Evolutionary conservation across 2,329 filamentous ascomycete genomes (phyloP).

Genomic region (Trichoderma sp.): DNA sequence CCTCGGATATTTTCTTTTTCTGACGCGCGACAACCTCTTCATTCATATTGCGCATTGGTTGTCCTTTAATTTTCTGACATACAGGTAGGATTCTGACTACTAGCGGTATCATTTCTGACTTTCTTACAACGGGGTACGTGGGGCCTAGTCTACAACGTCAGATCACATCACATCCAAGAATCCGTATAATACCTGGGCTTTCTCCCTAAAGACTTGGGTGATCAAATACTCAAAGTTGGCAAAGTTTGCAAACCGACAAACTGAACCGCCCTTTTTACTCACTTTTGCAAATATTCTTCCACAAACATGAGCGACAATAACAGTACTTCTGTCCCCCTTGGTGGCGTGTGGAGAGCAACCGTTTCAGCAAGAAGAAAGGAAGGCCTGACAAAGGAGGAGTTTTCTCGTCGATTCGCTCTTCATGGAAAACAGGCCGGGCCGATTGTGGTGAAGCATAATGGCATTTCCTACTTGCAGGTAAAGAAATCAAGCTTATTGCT

Average conservation of each 20-base stretch:
- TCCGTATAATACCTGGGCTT: background rate
- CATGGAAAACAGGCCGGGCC: constrained; percentile 6
- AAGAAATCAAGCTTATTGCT: background rate
- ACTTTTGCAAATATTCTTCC: background rate
- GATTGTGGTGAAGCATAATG: constrained; percentile 1
- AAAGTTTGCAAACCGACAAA: background rate
- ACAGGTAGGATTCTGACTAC: background rate
- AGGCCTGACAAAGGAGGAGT: constrained; percentile 6
- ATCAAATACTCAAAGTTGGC: too few relatives aligned
- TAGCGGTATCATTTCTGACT: background rate
- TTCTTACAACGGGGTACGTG: background rate
- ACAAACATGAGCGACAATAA: background rate
- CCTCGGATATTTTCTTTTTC: background rate
- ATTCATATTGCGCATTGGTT: background rate
- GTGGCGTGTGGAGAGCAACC: background rate
- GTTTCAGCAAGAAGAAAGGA: constrained; percentile 7
- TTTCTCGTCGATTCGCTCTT: constrained; percentile 11
- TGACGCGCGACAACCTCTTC: background rate
- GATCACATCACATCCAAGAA: background rate
- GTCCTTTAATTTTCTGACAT: background rate
- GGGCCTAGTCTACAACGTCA: background rate
- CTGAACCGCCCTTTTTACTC: background rate
- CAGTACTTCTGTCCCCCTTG: background rate
- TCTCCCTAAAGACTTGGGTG: too few relatives aligned
- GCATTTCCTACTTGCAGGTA: constrained; percentile 15